Evolutionary conservation across 768 basidiomycete genomes (phyloP), one percentile per base, ranked within the genome.

Genomic region (Coprinopsis strossmayeri): DNA sequence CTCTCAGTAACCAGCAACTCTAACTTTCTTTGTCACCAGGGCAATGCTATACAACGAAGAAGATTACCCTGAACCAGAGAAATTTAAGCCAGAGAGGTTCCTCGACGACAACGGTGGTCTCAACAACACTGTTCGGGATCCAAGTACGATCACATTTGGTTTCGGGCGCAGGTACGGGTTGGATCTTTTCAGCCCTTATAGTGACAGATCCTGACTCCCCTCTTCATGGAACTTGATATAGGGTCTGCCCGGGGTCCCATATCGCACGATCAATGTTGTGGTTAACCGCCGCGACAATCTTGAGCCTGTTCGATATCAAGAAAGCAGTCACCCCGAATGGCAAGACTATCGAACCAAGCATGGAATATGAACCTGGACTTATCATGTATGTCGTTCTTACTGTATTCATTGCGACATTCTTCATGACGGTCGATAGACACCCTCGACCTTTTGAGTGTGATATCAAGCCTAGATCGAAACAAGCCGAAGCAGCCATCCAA

Each of bases 121-220:
- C 15, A 56, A 58, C 17, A 42, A 56, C 3, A 54, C 61, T 5
- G 53, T 65, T 23, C 56, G 52, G 27, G 61, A 63, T 37, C 60
- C 64, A 1, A 60, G 25, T n/a, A 23, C 52, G 0, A 56, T 55
- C 1, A 57, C 56, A 2, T 69, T 64, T 55, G 68, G 67, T 0
- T 67, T 64, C 52, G 67, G 67, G 18, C 43, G 62, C 41, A 53
- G 61, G 63, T 62, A 30, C 9, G 47, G 30, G 28, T 13, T 27
- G 34, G 0, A 3, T 17, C 7, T 17, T 13, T 9, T 23, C 26
- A n/a, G n/a, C n/a, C n/a, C n/a, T 9, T n/a, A 1, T 3, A 20
- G 10, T 5, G 37, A n/a, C 13, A 43, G 28, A 20, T 23, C 2
- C 28, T 18, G 30, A 21, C 10, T 18, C 13, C 13, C 41, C n/a